Base-by-base conservation (phyloP, 2,329 filamentous ascomycete species). In the Talaromyces amestolkiae region DNA sequence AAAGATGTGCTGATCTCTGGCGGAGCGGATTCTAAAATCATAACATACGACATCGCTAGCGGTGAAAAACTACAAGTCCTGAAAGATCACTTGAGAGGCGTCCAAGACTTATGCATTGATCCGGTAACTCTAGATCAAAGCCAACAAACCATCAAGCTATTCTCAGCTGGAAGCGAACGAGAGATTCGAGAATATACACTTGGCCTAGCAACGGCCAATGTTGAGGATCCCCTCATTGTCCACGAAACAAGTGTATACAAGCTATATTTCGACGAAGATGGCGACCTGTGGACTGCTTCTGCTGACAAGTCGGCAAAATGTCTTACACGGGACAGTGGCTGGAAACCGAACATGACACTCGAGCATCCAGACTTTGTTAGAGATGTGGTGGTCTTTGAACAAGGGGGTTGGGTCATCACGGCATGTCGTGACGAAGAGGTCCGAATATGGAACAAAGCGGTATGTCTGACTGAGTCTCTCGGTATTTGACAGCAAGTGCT, bases 201-300 rank as follows among this genome's bases (percentile, higher is more conserved):
- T 17, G 63, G 58, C 33, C 11, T 63, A 22, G 75, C 67, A 58
- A 75, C 72, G 45, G 70, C 71, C 45, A 72, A 73, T n/a, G 69
- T 85, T 88, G 73, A 85, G 86, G 89, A 75, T 77, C 73, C 85
- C 1, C 88, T 97, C 60, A 79, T 90, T 56, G 89, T 89, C 68
- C 95, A 99, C 77, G 92, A 97, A 70, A 99, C 95, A 0, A 95
- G 91, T 69, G 88, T 99, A 10, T 96, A 97, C 78, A 88, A 86
- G 69, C 80, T 98, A 15, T 81, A 86, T 22, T 96, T 96, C 71
- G 90, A 93, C 69, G 77, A 78, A 4, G 86, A 87, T 56, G 87
- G 85, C 37, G 91, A 97, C 71, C 80, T 97, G 15, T 98, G 93
- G 93, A 97, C 94, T 8, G 91, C 93, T 6, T 97, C 92, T 67